Conservation (phyloP, 2,329 filamentous ascomycete genomes). For the Fusarium musae region DNA sequence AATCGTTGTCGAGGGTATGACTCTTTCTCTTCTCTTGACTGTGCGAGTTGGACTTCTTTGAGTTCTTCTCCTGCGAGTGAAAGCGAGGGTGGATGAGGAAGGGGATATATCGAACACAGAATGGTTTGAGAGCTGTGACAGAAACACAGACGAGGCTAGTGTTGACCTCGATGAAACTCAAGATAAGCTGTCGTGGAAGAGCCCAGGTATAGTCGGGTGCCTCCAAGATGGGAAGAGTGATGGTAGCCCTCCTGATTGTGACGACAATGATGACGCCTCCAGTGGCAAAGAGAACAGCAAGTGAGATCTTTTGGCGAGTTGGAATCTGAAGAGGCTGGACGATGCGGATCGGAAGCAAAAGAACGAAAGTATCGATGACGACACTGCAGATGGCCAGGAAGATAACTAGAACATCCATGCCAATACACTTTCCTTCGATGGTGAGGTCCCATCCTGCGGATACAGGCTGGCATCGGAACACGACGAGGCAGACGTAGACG, state of each 20-base stretch:
- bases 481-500: slow-evolving; percentile 52
- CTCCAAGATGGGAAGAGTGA: slow-evolving; percentile 40
- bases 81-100: slow-evolving; percentile 43
- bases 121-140: slow-evolving; percentile 61
- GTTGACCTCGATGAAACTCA: slow-evolving; percentile 62
- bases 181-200: slow-evolving; percentile 47
- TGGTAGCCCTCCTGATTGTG: slow-evolving; percentile 44
- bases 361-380: slow-evolving; percentile 58
- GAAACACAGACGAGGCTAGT: slow-evolving; percentile 61
- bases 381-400: slow-evolving; percentile 53
- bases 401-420: slow-evolving; percentile 48
- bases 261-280: slow-evolving; percentile 46
- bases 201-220: slow-evolving; percentile 44
- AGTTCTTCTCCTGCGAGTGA: slow-evolving; percentile 32
- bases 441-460: slow-evolving; percentile 55
- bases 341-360: slow-evolving; percentile 57
- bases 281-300: slow-evolving; percentile 57
- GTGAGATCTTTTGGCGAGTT: slow-evolving; percentile 59
- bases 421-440: slow-evolving; percentile 52
- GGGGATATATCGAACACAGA: slow-evolving; percentile 52
- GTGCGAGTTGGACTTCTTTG: slow-evolving; percentile 23
- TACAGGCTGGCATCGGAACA: slow-evolving; percentile 56
- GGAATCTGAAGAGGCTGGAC: slow-evolving; percentile 60
- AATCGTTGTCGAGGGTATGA: slow-evolving; percentile 25
- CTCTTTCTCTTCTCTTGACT: slow-evolving; percentile 33